Conservation (phyloP, 2,329 filamentous ascomycete genomes). For the Trichoderma oligosporum region DNA sequence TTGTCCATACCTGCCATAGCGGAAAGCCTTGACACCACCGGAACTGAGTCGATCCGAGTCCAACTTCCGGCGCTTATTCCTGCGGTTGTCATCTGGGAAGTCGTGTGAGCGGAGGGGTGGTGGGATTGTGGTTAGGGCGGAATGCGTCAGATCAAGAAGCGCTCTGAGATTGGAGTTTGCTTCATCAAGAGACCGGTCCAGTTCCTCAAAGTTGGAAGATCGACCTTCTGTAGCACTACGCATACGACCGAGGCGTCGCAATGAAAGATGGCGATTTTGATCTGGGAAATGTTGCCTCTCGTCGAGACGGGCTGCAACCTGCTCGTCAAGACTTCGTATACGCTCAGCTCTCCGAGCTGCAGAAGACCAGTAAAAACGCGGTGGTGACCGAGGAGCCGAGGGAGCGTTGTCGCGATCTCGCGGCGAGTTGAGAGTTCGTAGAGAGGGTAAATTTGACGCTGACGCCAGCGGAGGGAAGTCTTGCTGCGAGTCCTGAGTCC, state of each 20-base stretch:
- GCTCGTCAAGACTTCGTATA: constrained; percentile 35
- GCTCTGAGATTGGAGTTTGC: constrained; percentile 43
- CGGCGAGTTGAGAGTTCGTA: constrained; percentile 32
- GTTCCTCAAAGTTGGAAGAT: constrained; percentile 34
- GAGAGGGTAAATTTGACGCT: constrained; percentile 31
- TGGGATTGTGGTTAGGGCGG: constrained; percentile 27
- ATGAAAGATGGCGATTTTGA: constrained; percentile 27
- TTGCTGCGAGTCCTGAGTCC: constrained; percentile 30
- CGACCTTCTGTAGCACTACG: constrained; percentile 27
- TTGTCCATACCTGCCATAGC: constrained; percentile 83
- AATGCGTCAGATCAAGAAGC: constrained; percentile 39
- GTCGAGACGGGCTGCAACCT: constrained; percentile 24
- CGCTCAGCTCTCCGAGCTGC: constrained; percentile 36
- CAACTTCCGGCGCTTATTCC: constrained; percentile 66
- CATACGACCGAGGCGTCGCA: constrained; percentile 27
- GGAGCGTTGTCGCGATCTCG: constrained; percentile 29
- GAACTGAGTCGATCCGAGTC: constrained; percentile 57
- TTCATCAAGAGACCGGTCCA: constrained; percentile 40
- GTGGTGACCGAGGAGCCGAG: constrained; percentile 21
- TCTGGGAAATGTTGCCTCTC: constrained; percentile 30
- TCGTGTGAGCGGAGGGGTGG: constrained; percentile 38
- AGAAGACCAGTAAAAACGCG: constrained; percentile 26
- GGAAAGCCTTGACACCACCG: constrained; percentile 54
- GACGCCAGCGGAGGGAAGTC: constrained; percentile 35
- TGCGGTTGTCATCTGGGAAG: constrained; percentile 46